Conservation (phyloP, 2,329 filamentous ascomycete species). For the Aspergillus niger region DNA sequence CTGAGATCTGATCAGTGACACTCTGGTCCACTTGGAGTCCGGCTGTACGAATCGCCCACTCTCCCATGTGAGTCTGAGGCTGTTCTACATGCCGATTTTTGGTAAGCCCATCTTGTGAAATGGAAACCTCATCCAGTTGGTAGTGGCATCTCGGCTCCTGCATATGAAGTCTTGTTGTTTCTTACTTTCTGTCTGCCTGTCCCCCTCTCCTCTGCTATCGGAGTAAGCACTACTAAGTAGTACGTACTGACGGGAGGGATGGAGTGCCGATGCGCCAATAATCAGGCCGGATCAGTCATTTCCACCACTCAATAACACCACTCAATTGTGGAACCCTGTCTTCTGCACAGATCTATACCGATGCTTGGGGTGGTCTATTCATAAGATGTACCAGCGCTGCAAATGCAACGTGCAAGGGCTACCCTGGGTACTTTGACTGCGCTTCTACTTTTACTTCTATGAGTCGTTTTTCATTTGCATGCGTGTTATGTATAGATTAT, state of each 20-base stretch:
- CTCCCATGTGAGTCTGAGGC: neutral
- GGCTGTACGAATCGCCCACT: neutral
- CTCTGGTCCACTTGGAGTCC: neutral
- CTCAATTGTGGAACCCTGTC: neutral
- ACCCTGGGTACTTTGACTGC: neutral
- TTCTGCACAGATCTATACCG: slow-evolving; percentile 10
- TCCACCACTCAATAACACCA: neutral
- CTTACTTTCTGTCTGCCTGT: neutral
- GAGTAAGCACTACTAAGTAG: neutral
- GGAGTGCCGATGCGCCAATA: slow-evolving; percentile 4
- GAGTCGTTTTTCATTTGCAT: neutral
- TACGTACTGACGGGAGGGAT: neutral
- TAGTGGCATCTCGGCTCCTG: neutral
- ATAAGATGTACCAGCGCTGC: slow-evolving; percentile 2
- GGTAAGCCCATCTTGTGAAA: neutral
- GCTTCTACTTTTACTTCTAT: neutral
- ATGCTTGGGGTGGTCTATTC: slow-evolving; percentile 6
- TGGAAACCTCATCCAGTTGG: neutral
- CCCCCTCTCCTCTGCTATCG: neutral
- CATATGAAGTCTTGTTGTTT: neutral
- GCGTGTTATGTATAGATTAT: neutral
- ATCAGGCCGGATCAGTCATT: slow-evolving; percentile 5
- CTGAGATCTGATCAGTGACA: slow-evolving; percentile 4
- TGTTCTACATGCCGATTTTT: neutral
- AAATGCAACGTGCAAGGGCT: slow-evolving; percentile 2